Evolutionary conservation across 768 basidiomycete genomes (phyloP).

Genomic region (Russula earlei): DNA sequence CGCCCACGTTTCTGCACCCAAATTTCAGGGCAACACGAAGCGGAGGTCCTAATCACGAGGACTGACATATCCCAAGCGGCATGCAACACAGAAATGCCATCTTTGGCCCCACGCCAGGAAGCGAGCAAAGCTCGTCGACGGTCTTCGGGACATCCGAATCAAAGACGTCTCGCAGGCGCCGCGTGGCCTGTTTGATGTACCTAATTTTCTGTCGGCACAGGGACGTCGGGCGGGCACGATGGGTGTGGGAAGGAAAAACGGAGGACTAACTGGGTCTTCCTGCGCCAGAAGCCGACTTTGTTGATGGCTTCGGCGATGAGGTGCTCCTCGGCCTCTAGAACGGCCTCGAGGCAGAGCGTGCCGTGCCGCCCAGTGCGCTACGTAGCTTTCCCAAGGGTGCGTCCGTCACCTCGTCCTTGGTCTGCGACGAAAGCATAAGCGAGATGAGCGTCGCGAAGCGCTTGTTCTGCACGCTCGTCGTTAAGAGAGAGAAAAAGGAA

Average conservation of each 20-base stretch:
- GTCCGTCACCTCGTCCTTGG: constrained; percentile 84
- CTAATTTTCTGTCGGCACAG: constrained; percentile 29
- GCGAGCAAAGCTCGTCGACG: constrained; percentile 74
- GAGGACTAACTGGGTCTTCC: constrained; percentile 66
- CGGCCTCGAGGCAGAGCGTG: constrained; percentile 60
- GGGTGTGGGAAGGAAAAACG: background rate
- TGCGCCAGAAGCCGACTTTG: constrained; percentile 90
- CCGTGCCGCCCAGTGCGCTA: constrained; percentile 65
- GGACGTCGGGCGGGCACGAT: background rate
- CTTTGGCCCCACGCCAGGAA: constrained; percentile 92
- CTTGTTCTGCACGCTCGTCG: constrained; percentile 53
- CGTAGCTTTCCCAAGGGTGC: constrained; percentile 72
- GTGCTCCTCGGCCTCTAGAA: constrained; percentile 53
- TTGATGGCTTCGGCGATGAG: constrained; percentile 67
- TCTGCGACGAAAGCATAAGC: constrained; percentile 93
- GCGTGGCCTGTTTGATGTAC: constrained; percentile 67
- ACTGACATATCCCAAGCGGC: constrained; percentile 75
- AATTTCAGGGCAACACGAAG: background rate
- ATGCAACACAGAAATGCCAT: constrained; percentile 87
- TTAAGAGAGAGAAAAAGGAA: background rate
- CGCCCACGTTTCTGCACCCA: constrained; percentile 62
- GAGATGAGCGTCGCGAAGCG: constrained; percentile 83
- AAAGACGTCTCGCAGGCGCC: constrained; percentile 59
- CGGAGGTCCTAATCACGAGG: background rate
- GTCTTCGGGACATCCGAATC: constrained; percentile 83